Conservation (phyloP, 2,329 filamentous ascomycete species). For the Diaporthe sp. region DNA sequence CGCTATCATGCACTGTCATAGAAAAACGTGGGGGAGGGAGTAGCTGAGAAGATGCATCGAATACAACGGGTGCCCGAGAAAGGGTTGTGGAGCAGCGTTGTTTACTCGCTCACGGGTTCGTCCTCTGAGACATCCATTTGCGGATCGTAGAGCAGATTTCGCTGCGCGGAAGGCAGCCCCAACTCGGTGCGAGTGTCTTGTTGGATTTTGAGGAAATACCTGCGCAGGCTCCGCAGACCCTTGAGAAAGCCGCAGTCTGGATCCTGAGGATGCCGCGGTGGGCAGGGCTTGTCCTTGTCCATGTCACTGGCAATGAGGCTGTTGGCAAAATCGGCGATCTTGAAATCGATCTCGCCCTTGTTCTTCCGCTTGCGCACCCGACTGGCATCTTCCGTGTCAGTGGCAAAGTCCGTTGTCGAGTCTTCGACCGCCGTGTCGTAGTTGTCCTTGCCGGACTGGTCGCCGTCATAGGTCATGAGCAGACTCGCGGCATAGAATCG, state of each 20-base stretch:
- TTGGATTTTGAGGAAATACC: constrained; percentile 91
- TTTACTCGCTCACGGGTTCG: constrained; percentile 51
- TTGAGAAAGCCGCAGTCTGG: constrained; percentile 92
- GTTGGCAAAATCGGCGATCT: constrained; percentile 99
- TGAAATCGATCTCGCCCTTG: constrained; percentile 83
- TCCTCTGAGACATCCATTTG: constrained; percentile 46
- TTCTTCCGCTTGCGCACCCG: constrained; percentile 61
- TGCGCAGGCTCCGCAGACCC: constrained; percentile 81
- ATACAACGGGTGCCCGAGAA: not conserved
- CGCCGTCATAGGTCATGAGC: constrained; percentile 97
- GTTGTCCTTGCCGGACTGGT: constrained; percentile 65
- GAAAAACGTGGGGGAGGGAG: not conserved
- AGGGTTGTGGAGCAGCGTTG: not conserved
- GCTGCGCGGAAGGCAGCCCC: constrained; percentile 53
- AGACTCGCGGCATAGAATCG: constrained; percentile 96
- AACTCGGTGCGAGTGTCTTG: constrained; percentile 76
- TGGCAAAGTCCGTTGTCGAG: constrained; percentile 71
- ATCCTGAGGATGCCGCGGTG: constrained; percentile 83
- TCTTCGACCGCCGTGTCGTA: constrained; percentile 68
- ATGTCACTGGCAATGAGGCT: constrained; percentile 91
- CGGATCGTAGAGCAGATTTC: constrained; percentile 41
- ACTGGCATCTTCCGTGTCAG: constrained; percentile 67
- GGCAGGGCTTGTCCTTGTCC: constrained; percentile 75
- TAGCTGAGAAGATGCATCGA: not conserved
- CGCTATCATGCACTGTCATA: not conserved